Percentiles rank a stretch among this genome's conserved stretches.
These are phyloP conservation scores for Sanghuangporus weigelae DNA, from an alignment of 1,284 basidiomycete species.

Conservation along the genomic window DNA sequence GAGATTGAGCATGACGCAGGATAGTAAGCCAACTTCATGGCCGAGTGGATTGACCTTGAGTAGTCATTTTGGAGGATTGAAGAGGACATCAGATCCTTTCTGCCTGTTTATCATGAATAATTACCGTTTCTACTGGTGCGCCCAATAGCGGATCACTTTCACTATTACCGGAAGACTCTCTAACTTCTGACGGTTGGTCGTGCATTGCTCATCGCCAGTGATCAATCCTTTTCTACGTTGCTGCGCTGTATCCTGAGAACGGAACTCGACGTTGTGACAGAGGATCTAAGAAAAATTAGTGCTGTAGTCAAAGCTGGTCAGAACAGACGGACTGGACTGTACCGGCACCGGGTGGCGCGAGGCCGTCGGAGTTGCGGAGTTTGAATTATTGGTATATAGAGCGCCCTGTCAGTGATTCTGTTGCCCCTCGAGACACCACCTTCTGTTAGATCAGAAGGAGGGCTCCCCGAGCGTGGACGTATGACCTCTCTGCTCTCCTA, in stretches of 20 bases:
- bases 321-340: not conserved
- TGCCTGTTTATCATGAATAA: not conserved
- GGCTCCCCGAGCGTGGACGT: not conserved
- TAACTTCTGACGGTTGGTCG: not conserved
- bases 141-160: constrained; percentile 9
- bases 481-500: not conserved
- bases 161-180: not conserved
- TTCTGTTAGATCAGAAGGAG: not conserved
- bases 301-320: not conserved
- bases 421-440: not conserved
- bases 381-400: not conserved
- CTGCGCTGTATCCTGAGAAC: too few relatives aligned
- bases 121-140: constrained; percentile 16
- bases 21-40: constrained; percentile 35
- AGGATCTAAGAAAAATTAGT: too few relatives aligned
- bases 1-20: constrained; percentile 33
- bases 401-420: too few relatives aligned
- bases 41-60: constrained; percentile 36
- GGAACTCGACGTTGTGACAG: too few relatives aligned
- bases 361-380: not conserved
- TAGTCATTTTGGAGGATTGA: not conserved
- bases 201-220: not conserved
- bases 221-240: not conserved
- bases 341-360: not conserved
- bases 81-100: not conserved